Evolutionary conservation across 208 protist species (phyloP), one percentile per base, ranked within the genome.

Genomic region (Acanthamoeba castellanii): DNA sequence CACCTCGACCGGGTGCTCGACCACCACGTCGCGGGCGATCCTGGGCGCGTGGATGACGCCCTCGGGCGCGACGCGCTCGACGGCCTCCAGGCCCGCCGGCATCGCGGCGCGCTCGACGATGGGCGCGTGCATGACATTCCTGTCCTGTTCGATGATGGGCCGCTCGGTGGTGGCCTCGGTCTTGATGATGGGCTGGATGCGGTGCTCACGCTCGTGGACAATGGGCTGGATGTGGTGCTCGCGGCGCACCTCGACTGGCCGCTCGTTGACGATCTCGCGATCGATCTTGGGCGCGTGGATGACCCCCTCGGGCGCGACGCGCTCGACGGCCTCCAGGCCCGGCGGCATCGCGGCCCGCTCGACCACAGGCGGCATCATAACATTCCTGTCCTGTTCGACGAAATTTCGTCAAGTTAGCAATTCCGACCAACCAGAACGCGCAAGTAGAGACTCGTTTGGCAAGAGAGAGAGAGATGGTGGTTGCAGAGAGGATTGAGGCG

Each of bases 161-260:
- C 27, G 66, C 66, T 74, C 66, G 66, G 66, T 37, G 11, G 66
- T 74, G 66, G 32, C 66, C 66, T 74, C 66, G 66, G 66, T 74
- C 66, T 74, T 74, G 66, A 74, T 74, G 66, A 74, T 74, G 66
- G 66, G 66, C 66, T 74, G 66, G 32, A 74, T 74, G 66, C 66
- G 66, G 66, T 74, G 66, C 66, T 74, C 66, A 8, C 66, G 66
- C 66, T 74, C 66, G 32, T 74, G 66, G 66, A 74, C 27, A 8
- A 74, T 74, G 66, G 66, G 66, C 66, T 74, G 66, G 32, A 74
- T 74, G 66, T 74, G 66, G 66, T 74, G 66, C 66, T 74, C 66
- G 9, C 32, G 66, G 18, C 27, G 13, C 5, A 74, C 32, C 66
- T 74, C 66, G 66, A 74, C 66, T 0, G 66, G 66, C 0, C 66